Evolutionary conservation across 805 yeast species (phyloP).

Genomic region (Komagataella kurtzmanii): DNA sequence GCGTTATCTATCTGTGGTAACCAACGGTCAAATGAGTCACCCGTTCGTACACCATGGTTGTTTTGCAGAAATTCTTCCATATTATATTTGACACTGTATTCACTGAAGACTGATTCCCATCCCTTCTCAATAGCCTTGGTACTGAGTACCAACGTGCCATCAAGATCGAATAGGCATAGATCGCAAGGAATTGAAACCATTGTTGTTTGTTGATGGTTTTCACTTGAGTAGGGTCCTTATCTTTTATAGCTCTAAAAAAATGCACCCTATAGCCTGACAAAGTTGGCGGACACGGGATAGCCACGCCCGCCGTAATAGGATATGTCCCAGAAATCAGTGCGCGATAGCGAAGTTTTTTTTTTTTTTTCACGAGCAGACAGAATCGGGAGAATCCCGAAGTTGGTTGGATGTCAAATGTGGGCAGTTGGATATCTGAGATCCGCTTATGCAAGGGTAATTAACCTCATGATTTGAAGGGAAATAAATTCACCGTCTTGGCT

Average conservation of each 20-base stretch:
- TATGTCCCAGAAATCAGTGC: neutral
- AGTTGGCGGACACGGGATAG: neutral
- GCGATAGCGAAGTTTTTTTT: neutral
- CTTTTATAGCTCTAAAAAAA: neutral
- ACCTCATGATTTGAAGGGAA: neutral
- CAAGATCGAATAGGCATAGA: slow-evolving; percentile 60
- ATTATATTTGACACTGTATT: slow-evolving; percentile 47
- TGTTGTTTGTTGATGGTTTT: slow-evolving; percentile 3
- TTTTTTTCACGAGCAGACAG: neutral
- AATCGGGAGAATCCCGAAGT: neutral
- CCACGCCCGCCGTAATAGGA: neutral
- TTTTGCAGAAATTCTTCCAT: slow-evolving; percentile 45
- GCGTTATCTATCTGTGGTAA: slow-evolving; percentile 63
- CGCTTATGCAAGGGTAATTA: neutral
- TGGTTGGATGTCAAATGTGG: neutral
- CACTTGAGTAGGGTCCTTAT: slow-evolving; percentile 1
- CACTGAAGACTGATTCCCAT: slow-evolving; percentile 64
- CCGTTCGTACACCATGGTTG: slow-evolving; percentile 76
- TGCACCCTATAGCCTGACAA: neutral
- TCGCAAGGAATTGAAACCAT: neutral
- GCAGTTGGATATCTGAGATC: neutral
- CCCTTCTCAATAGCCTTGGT: slow-evolving; percentile 73
- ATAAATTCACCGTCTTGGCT: neutral
- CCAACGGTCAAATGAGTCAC: slow-evolving; percentile 61
- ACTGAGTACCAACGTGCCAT: slow-evolving; percentile 77